These are phyloP conservation scores for Inosperma sp. DNA, from an alignment of 768 basidiomycete species.

Conservation along the genomic window DNA sequence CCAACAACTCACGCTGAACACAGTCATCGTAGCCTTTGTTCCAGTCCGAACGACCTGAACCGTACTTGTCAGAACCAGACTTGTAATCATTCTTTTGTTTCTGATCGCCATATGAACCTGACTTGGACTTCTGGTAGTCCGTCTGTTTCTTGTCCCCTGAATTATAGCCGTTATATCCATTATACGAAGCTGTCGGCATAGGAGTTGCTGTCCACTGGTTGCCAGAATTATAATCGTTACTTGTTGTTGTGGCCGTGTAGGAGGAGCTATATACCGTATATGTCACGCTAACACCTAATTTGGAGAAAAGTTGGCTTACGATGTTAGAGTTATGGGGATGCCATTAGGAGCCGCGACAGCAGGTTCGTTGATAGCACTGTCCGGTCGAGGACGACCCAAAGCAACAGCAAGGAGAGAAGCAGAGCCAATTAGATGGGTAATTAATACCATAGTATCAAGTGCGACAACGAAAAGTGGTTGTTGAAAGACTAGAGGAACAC, in stretches of 20 bases:
- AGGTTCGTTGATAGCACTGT: slow-evolving; percentile 34
- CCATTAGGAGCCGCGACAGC: slow-evolving; percentile 48
- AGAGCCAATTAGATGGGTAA: slow-evolving; percentile 51
- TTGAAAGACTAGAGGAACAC: slow-evolving; percentile 34
- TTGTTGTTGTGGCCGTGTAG: too few species aligned
- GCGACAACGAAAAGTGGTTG: slow-evolving; percentile 42
- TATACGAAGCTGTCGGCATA: too few species aligned
- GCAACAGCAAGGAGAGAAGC: slow-evolving; percentile 50
- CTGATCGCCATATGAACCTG: slow-evolving; percentile 7
- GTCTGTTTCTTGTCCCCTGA: slow-evolving; percentile 6
- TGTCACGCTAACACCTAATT: too few species aligned
- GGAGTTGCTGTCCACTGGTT: too few species aligned
- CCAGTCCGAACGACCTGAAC: slow-evolving; percentile 61
- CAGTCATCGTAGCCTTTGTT: slow-evolving; percentile 55
- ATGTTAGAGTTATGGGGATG: slow-evolving; percentile 39
- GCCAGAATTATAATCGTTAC: too few species aligned
- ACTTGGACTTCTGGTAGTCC: too few species aligned
- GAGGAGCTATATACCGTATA: too few species aligned
- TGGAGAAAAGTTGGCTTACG: too few species aligned
- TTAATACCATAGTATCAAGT: slow-evolving; percentile 52
- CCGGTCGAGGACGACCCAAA: slow-evolving; percentile 40
- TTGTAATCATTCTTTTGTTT: slow-evolving; percentile 11
- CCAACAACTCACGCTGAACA: slow-evolving; percentile 54
- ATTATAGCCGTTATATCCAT: too few species aligned
- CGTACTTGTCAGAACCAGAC: slow-evolving; percentile 47